Base-by-base conservation (phyloP, 2,329 filamentous ascomycete genomes). In the Ampelomyces quisqualis region DNA sequence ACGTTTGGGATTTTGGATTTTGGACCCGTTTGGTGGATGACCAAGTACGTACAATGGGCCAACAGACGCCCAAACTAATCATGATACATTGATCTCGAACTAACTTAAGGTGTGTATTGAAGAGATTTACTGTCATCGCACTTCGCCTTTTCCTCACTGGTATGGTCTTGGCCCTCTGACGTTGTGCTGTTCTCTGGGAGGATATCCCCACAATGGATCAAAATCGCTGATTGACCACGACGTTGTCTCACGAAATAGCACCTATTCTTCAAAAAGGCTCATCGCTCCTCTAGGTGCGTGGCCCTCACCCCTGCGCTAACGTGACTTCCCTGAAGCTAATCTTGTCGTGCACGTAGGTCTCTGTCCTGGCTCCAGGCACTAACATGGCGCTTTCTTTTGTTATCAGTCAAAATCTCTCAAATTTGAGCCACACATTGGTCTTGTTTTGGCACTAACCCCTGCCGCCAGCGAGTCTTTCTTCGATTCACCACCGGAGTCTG, bases 381-480 rank as follows among this genome's bases (percentile, higher is more conserved):
- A 68, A 70, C 58, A 58, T 60, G 64, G 63, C 64, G 58, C 51
- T 67, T 63, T 58, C 53, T 30, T 62, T 62, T 53, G 49, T 53
- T 42, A 14, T 36, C 37, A 45, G 57, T 40, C 33, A 39, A 26
- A 15, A 49, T 36, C 39, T 34, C 35, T 39, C 38, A 47, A 7
- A 34, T 33, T 45, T 48, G 29, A 50, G 45, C 40, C 46, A 46
- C 49, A 46, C 54, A 37, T 53, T 48, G 43, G 42, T 40, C 53
- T 45, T 49, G 54, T 58, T 55, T 57, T 43, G 53, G 45, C 40
- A 69, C 67, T 69, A 62, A 69, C 64, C 62, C 51, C 56, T 53
- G 40, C 42, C 46, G 58, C 55, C 58, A 70, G 68, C 66, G 63
- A 66, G 53, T 64, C 61, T 58, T 60, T 56, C 59, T 67, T 66